Evolutionary conservation across 1,284 basidiomycete species (phyloP).

Genomic region (Pholiota adiposa): DNA sequence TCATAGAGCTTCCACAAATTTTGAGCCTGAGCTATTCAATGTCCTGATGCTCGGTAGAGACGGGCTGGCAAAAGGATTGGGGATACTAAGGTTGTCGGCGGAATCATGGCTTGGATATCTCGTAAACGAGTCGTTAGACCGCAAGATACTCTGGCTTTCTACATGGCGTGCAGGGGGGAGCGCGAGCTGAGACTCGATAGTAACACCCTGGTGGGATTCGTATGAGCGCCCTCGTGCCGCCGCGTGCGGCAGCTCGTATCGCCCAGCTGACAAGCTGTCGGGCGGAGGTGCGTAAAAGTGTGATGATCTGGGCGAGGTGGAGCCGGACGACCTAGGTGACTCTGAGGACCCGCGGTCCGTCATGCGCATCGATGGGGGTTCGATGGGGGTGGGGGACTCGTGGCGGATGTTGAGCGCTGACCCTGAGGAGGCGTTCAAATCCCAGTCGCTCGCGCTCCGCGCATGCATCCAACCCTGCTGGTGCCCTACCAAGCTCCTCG

Average conservation of each 20-base stretch:
- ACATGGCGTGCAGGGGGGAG: conserved; percentile 19
- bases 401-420: conserved; percentile 1
- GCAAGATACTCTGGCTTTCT: conserved; percentile 5
- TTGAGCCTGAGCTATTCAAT: conserved; percentile 42
- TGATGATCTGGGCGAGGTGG: conserved; percentile 9
- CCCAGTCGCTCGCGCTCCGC: conserved; percentile 43
- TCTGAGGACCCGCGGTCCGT: conserved; percentile 16
- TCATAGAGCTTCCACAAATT: conserved; percentile 45
- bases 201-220: conserved; percentile 28
- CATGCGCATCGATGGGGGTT: conserved; percentile 14
- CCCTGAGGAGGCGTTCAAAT: conserved; percentile 31
- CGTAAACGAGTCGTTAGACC: conserved; percentile 17
- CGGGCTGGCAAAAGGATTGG: conserved; percentile 31
- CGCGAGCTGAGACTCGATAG: conserved; percentile 24
- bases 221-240: conserved; percentile 23
- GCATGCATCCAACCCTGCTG: conserved; percentile 48
- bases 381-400: not conserved
- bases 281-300: conserved; percentile 27
- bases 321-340: conserved; percentile 17
- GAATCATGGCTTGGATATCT: conserved; percentile 14
- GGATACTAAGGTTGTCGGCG: conserved; percentile 15
- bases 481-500: conserved; percentile 22
- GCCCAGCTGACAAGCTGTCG: conserved; percentile 31
- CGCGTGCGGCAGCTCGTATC: conserved; percentile 26
- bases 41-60: conserved; percentile 41